A percentile compares a stretch with the other conserved stretches of the same genome.
These are phyloP conservation scores for Acanthamoeba healyi DNA, from an alignment of 208 protist species.

Conservation along the genomic window DNA sequence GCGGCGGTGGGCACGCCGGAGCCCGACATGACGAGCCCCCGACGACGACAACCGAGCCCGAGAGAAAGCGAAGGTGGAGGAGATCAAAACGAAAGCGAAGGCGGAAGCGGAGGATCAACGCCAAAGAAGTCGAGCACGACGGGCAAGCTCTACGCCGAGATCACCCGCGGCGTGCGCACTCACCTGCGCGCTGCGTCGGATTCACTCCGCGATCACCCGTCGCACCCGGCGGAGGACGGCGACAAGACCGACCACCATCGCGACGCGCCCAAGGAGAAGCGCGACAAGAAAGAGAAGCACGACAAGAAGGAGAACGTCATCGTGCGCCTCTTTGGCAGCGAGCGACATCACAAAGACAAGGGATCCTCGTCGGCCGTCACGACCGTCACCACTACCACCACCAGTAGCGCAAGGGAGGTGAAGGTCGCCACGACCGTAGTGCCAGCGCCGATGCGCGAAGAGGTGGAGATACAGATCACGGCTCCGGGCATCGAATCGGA, in stretches of 20 bases:
- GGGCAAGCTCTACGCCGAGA: constrained; percentile 24
- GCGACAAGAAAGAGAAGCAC: constrained; percentile 38
- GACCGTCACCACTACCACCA: not conserved
- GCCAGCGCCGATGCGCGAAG: not conserved
- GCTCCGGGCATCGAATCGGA: not conserved
- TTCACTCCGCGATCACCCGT: not conserved
- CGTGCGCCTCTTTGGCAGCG: not conserved
- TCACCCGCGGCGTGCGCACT: constrained; percentile 21
- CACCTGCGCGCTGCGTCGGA: not conserved
- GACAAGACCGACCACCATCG: not conserved
- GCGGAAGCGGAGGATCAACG: not conserved
- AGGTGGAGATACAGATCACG: constrained; percentile 22
- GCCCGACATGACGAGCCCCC: not conserved
- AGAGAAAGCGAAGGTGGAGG: not conserved
- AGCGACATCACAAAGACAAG: constrained; percentile 19
- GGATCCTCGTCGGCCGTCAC: not conserved
- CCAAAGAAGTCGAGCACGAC: not conserved
- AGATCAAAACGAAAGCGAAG: not conserved
- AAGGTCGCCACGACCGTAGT: not conserved
- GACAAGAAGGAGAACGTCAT: constrained; percentile 61
- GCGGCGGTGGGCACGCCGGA: not conserved
- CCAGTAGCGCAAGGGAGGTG: not conserved
- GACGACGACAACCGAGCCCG: not conserved
- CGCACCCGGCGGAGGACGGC: not conserved
- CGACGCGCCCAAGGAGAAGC: not conserved